Conservation (phyloP, 495 filamentous ascomycete genomes). For the Pyronema omphalodes region DNA sequence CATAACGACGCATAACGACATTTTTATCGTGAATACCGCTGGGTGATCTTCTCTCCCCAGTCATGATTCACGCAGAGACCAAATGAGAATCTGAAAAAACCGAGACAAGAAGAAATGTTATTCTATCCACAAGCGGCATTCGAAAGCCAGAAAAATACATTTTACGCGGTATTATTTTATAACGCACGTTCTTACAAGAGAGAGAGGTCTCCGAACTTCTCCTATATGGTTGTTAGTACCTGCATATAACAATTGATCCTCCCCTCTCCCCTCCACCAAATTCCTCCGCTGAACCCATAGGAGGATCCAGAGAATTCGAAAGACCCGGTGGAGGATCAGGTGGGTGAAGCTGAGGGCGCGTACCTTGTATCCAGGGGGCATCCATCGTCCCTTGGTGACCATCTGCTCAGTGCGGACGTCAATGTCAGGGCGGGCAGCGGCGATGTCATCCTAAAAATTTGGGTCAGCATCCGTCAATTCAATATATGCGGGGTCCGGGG, state of each 20-base stretch:
- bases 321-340: neutral
- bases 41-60: too few relatives aligned
- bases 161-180: neutral
- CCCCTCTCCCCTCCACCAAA: too few relatives aligned
- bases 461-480: conserved; percentile 16
- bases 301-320: too few relatives aligned
- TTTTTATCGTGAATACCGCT: too few relatives aligned
- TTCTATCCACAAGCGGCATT: conserved; percentile 1
- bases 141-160: neutral
- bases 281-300: too few relatives aligned
- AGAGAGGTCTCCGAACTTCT: conserved; percentile 96
- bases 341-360: conserved; percentile 20
- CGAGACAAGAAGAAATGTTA: neutral
- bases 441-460: conserved; percentile 66
- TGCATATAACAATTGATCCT: neutral
- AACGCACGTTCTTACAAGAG: conserved; percentile 42
- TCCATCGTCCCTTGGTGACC: conserved; percentile 93
- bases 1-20: too few relatives aligned
- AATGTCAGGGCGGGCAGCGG: conserved; percentile 78
- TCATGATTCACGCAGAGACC: too few relatives aligned
- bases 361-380: conserved; percentile 96
- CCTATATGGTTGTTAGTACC: conserved; percentile 34
- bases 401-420: conserved; percentile 83
- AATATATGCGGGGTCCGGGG: too few relatives aligned
- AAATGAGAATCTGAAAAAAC: too few relatives aligned